Conservation (phyloP, 495 filamentous ascomycete species). For the Cryomyces antarcticus region DNA sequence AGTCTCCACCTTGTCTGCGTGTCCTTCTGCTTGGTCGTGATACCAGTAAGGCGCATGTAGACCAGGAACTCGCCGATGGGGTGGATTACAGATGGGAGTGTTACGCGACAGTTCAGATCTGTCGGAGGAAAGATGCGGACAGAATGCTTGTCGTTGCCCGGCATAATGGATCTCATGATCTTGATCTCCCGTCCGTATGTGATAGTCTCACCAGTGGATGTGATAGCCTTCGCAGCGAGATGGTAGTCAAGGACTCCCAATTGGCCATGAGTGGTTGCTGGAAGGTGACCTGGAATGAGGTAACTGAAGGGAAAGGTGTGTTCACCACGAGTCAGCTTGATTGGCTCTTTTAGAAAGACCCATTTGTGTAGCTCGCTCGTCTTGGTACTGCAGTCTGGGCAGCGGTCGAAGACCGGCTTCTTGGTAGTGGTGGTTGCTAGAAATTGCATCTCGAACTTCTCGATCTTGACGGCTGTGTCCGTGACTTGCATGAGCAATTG, state of each 20-base stretch:
- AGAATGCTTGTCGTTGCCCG: slow-evolving; percentile 45
- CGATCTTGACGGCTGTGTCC: slow-evolving; percentile 42
- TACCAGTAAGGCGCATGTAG: slow-evolving; percentile 57
- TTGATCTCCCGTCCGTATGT: slow-evolving; percentile 41
- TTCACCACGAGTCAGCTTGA: slow-evolving; percentile 37
- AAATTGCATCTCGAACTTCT: slow-evolving; percentile 48
- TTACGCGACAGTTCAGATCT: slow-evolving; percentile 64
- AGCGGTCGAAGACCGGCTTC: slow-evolving; percentile 59
- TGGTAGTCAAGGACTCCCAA: slow-evolving; percentile 61
- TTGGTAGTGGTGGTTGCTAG: slow-evolving; percentile 46
- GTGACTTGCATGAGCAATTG: slow-evolving; percentile 54
- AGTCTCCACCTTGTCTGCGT: slow-evolving; percentile 66
- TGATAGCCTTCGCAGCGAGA: slow-evolving; percentile 49
- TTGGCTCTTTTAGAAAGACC: slow-evolving; percentile 51
- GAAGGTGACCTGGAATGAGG: slow-evolving; percentile 68
- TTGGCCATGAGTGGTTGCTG: slow-evolving; percentile 54
- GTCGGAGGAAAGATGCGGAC: slow-evolving; percentile 93
- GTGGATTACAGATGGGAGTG: slow-evolving; percentile 64
- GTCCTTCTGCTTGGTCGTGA: slow-evolving; percentile 35
- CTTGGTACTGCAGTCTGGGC: slow-evolving; percentile 49
- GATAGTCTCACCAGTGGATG: slow-evolving; percentile 39
- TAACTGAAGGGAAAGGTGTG: slow-evolving; percentile 87
- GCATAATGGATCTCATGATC: slow-evolving; percentile 56
- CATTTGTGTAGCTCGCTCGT: slow-evolving; percentile 55
- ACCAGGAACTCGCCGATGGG: slow-evolving; percentile 71